Evolutionary conservation across 352 stramenopile genomes (phyloP).

Genomic region (Pythium phragmiticola): DNA sequence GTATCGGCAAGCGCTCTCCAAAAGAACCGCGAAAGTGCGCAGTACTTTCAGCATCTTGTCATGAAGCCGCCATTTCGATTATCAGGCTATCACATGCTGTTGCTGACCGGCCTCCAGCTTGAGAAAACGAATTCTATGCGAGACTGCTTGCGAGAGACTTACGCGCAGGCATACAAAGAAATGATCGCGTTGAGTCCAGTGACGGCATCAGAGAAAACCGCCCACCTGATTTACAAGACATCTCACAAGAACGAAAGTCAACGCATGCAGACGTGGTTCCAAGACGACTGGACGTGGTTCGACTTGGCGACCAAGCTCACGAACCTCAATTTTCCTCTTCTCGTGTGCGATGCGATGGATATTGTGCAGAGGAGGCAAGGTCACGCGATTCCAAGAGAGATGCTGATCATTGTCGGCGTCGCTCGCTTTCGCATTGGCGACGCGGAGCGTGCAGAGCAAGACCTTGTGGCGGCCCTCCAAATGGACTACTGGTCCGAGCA

Average conservation of each 20-base stretch:
- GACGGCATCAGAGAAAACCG: constrained; percentile 49
- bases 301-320: constrained; percentile 51
- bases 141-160: constrained; percentile 44
- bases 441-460: constrained; percentile 26
- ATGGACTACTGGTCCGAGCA: constrained; percentile 44
- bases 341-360: constrained; percentile 37
- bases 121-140: constrained; percentile 42
- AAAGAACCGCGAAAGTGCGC: constrained; percentile 58
- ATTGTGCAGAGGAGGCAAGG: constrained; percentile 28
- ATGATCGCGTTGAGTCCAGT: constrained; percentile 48
- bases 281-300: constrained; percentile 56
- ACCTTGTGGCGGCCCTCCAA: constrained; percentile 38
- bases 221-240: constrained; percentile 55
- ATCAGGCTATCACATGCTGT: constrained; percentile 48
- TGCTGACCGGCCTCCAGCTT: constrained; percentile 58
- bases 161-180: constrained; percentile 54
- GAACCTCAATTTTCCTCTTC: constrained; percentile 42
- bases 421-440: constrained; percentile 41
- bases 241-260: constrained; percentile 67
- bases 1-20: constrained; percentile 49
- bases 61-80: constrained; percentile 56
- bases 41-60: constrained; percentile 72
- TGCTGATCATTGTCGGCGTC: constrained; percentile 46
- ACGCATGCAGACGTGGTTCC: constrained; percentile 53
- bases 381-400: constrained; percentile 16